phyloP scores from a whole-genome alignment of 2,329 filamentous ascomycete species.

The Colletotrichum spinosum region DNA sequence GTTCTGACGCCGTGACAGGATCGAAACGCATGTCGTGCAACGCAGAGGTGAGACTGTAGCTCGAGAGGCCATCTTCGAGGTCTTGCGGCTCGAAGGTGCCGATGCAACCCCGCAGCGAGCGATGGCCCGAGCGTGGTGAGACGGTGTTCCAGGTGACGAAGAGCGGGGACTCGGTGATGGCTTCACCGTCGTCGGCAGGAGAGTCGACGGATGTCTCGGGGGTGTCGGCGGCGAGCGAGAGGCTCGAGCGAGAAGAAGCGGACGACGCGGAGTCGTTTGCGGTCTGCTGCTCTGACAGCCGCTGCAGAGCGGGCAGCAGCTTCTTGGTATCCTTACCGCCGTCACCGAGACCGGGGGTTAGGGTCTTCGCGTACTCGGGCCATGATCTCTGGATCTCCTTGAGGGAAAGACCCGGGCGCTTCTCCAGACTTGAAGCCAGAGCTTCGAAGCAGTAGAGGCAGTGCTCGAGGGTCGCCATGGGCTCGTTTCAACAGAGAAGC shows the following conservation, averaged over 20 bases:
- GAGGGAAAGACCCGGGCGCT: constrained; percentile 75
- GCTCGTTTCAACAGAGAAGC: constrained; percentile 23
- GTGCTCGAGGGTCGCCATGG: constrained; percentile 87
- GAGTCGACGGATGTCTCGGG: constrained; percentile 59
- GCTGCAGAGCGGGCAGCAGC: constrained; percentile 55
- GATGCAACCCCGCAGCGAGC: constrained; percentile 90
- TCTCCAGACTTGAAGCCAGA: constrained; percentile 80
- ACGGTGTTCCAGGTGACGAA: constrained; percentile 96
- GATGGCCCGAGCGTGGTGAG: constrained; percentile 64
- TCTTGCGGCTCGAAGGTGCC: constrained; percentile 89
- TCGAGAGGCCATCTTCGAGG: constrained; percentile 77
- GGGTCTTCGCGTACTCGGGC: constrained; percentile 51
- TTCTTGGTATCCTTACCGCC: constrained; percentile 46
- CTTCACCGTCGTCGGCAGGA: constrained; percentile 45
- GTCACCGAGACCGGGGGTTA: constrained; percentile 34
- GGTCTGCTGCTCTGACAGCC: constrained; percentile 48
- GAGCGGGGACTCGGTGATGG: constrained; percentile 72
- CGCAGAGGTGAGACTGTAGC: constrained; percentile 85
- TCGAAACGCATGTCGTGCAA: constrained; percentile 72
- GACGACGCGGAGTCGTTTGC: constrained; percentile 43
- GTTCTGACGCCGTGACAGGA: constrained; percentile 64
- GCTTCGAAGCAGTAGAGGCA: constrained; percentile 95
- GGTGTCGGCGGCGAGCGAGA: constrained; percentile 53
- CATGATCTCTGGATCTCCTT: constrained; percentile 77
- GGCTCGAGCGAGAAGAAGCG: constrained; percentile 50